Base-by-base conservation (phyloP, 2,329 filamentous ascomycete species). In the Drechslerella coelobrocha region DNA sequence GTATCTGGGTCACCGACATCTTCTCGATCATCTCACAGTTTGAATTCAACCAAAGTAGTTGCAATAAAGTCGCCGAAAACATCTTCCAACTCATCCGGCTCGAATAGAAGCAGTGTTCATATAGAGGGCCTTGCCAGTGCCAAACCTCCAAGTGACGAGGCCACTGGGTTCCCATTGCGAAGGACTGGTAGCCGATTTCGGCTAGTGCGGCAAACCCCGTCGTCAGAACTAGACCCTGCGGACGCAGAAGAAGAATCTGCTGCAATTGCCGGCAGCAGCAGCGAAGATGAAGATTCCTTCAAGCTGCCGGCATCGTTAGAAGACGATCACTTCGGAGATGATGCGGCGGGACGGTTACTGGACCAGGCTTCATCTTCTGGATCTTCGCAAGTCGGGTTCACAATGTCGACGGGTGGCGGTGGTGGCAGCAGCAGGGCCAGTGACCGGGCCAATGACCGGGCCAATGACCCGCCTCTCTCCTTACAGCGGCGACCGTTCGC, bases 211-310 rank as follows among this genome's bases (percentile, higher is more conserved):
- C 61, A 72, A 34, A 61, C 72, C 1, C 61, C 73, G 8, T 65
- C 71, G 0, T 61, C 61, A 26, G 72, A 74, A 48, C 52, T 74
- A 1, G 73, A 74, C 10, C 72, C 72, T 10, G 66, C 61, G 9
- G 72, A 74, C 48, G 59, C 52, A 9, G 66, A 73, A n/a, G 68
- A 57, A 24, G 72, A 71, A n/a, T 72, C 68, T 17, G 68, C 45
- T 34, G 68, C 68, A 10, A 56, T 72, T 12, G 60, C 61, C 14
- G 68, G n/a, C n/a, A n/a, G 68, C 7, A 72, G 68, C 23, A 72
- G 68, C 17, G 68, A 72, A 55, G 68, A 72, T 31, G 68, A 72
- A 43, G 53, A 72, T 24, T 43, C 52, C 12, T 69, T 69, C 17
- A 57, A 69, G 21, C 29, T 69, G 1, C 65, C 65, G 9, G 57